Evolutionary conservation across 352 stramenopile genomes (phyloP), one percentile per base, ranked within the genome.

Genomic region (Pythium apleroticum): DNA sequence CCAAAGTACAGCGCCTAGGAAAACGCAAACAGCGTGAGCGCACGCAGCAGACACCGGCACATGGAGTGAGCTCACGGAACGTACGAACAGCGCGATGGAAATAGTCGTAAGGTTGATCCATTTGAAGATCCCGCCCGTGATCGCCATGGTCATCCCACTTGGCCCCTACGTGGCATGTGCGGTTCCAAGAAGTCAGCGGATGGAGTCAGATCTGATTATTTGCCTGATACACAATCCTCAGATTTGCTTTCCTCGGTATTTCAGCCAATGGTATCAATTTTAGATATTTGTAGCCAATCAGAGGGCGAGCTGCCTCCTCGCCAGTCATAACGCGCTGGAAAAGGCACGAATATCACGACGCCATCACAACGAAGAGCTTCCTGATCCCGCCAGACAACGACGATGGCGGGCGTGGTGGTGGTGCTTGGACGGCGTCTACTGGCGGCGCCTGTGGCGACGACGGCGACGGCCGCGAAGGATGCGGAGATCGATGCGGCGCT

Each of bases 61-160:
- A 41, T 52, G 5, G 0, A 12, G 27, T 31, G 15, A 27, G 17
- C 6, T 2, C 8, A 1, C 0, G 1, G 3, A 6, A 86, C 80
- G 62, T 68, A 90, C 81, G 60, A 90, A 90, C 31, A 84, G 54
- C 54, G 69, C 43, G 59, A 81, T 74, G 10, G 80, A 91, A 53
- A 89, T 62, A 11, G 74, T 78, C 4, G 81, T 90, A 59, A 88
- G 81, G 37, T 75, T 88, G 9, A 73, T 65, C 78, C 78, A 90
- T 24, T 73, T 59, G 60, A 55, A 68, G 31, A 79, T 60, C 25
- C 60, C 58, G 28, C 60, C 58, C 76, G 81, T 84, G 25, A 15
- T 52, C 6, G 14, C 12, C 6, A n/a, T 20, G 8, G 17, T 50
- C 20, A 12, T 35, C 35, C 35, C 11, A 0, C n/a, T 14, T 17